These are phyloP conservation scores for Reutealis trisperma DNA, from an alignment of 345 rosid genomes.

Conservation along the genomic window DNA sequence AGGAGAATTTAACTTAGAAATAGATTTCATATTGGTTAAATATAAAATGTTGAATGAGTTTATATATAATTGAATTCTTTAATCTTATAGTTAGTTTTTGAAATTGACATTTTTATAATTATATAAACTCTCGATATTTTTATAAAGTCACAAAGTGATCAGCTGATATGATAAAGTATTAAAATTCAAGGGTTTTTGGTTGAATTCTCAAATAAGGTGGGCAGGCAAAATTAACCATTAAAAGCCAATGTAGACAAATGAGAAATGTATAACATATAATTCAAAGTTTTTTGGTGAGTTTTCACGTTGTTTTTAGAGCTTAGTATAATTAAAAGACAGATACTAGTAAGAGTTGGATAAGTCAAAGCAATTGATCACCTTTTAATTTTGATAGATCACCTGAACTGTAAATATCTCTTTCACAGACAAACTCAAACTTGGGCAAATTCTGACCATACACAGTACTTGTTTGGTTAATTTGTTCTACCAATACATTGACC, in stretches of 20 bases:
- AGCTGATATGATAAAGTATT: no score
- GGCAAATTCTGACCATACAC: neutral
- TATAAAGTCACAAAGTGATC: no score
- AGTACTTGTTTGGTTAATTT: neutral
- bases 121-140: no score
- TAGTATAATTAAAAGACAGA: neutral
- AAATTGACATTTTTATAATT: no score
- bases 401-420: neutral
- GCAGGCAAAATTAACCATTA: neutral
- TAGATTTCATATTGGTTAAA: no score
- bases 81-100: no score
- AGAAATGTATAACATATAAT: neutral
- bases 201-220: slow-evolving; percentile 8
- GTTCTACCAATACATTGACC: slow-evolving; percentile 2
- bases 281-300: neutral
- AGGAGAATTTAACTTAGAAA: no score
- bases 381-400: neutral
- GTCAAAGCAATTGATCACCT: neutral
- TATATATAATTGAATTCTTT: no score
- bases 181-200: slow-evolving; percentile 13
- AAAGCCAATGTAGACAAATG: neutral
- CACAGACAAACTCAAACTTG: neutral
- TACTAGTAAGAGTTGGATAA: neutral
- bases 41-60: no score
- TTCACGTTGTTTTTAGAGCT: neutral